Base-by-base conservation (phyloP, 2,329 filamentous ascomycete species). In the Penicillium sumatraense region DNA sequence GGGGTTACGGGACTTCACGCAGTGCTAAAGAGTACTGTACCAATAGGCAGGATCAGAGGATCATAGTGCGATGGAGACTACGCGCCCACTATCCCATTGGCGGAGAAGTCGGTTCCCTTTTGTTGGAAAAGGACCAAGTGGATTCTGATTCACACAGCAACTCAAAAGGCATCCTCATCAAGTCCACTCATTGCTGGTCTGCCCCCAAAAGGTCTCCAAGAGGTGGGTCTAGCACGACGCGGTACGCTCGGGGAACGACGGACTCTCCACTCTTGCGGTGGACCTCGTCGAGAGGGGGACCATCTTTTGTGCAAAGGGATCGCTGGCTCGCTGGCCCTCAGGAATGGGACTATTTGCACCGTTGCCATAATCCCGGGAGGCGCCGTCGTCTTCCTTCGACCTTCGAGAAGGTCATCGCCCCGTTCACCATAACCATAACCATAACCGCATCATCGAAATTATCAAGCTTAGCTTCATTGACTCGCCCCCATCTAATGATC, bases 191-290 rank as follows among this genome's bases (percentile, higher is more conserved):
- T 57, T 59, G 56, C 45, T 54, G 31, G 11, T 36, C 29, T 6
- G 4, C 27, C 47, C 18, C 27, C 14, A 45, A 27, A n/a, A 27
- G 5, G 41, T 29, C 41, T 31, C 42, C 26, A 46, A 16, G 18
- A 11, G 26, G 51, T 51, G 47, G 42, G 29, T 21, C 42, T 40
- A 51, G 56, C 46, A 33, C 26, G 40, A 36, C 50, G 53, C 56
- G 45, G 50, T 65, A 44, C 21, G 33, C 27, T 62, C 63, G 62
- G 62, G 63, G 63, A 53, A 60, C 42, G 46, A 58, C 63, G 63
- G 63, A 64, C 54, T 44, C 53, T 62, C 62, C 62, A 64, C 60
- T n/a, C n/a, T 36, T 23, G 24, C 18, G 62, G 63, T 62, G 62
- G 46, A 54, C 58, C 57, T 48, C 29, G n/a, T 5, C 26, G 27